A percentile compares a stretch with the other conserved stretches of the same genome.
Conservation (phyloP, 2,329 filamentous ascomycete species). For the Trichoderma afroharzianum region DNA sequence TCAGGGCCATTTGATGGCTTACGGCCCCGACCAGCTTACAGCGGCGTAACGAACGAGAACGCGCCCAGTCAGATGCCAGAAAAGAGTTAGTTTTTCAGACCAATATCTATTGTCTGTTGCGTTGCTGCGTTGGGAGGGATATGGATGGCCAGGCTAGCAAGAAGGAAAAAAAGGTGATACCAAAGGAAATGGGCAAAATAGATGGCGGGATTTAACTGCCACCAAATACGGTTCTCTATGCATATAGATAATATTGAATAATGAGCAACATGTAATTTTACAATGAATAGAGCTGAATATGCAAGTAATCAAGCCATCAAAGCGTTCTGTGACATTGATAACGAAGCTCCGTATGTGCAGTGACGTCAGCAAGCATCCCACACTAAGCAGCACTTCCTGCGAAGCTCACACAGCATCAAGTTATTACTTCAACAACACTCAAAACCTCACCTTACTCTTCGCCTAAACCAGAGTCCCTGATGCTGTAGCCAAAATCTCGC, state of each 20-base stretch:
- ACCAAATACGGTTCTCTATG: background rate
- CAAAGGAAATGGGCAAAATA: background rate
- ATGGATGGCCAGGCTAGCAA: background rate
- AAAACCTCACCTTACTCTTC: background rate
- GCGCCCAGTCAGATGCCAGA: constrained; percentile 49
- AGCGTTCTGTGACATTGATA: background rate
- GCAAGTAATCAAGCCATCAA: background rate
- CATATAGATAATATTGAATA: background rate
- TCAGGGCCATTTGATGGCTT: constrained; percentile 63
- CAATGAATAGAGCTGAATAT: background rate
- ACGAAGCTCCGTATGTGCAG: background rate
- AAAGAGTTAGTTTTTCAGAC: constrained; percentile 26
- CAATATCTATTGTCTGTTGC: background rate
- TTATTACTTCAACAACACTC: background rate
- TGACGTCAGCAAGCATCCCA: constrained; percentile 17
- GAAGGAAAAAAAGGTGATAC: background rate
- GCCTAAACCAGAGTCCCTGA: background rate
- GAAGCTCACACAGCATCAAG: background rate
- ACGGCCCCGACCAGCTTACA: constrained; percentile 62
- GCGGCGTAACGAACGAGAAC: constrained; percentile 60
- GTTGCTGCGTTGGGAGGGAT: background rate
- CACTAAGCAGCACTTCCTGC: background rate
- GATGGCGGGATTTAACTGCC: background rate
- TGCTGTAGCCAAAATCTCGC: background rate
- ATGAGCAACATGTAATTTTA: background rate